Percentiles rank a stretch among this genome's conserved stretches.
These are phyloP conservation scores for Paralagenidium karlingii DNA, from an alignment of 352 stramenopile genomes.

Conservation along the genomic window DNA sequence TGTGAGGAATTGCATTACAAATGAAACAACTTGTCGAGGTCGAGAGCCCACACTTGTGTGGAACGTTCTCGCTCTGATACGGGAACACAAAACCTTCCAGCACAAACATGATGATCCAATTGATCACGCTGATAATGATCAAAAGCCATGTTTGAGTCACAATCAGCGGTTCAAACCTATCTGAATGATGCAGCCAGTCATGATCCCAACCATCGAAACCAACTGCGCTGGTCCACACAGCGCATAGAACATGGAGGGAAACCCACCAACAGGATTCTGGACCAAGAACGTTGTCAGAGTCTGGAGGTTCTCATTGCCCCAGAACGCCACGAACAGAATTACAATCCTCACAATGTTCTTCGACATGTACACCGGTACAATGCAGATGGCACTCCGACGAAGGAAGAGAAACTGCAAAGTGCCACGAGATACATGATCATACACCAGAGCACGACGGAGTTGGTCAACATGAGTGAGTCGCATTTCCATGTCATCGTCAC, in stretches of 20 bases:
- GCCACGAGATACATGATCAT: slow-evolving; percentile 6
- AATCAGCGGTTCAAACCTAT: slow-evolving; percentile 9
- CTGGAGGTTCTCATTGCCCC: slow-evolving; percentile 11
- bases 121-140: slow-evolving; percentile 7
- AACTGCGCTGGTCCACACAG: slow-evolving; percentile 7
- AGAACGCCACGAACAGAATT: slow-evolving; percentile 5
- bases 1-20: slow-evolving; percentile 3
- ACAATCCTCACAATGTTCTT: slow-evolving; percentile 6
- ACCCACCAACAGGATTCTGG: slow-evolving; percentile 7
- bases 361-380: slow-evolving; percentile 9
- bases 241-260: slow-evolving; percentile 4
- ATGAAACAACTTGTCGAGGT: slow-evolving; percentile 9
- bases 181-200: slow-evolving; percentile 9
- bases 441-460: slow-evolving; percentile 11
- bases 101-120: slow-evolving; percentile 10
- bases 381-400: slow-evolving; percentile 6
- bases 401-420: slow-evolving; percentile 8
- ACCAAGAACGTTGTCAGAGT: slow-evolving; percentile 11
- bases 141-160: slow-evolving; percentile 9
- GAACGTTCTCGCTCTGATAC: no score
- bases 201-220: slow-evolving; percentile 8
- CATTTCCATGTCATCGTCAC: slow-evolving; percentile 10
- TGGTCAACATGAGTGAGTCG: slow-evolving; percentile 11
- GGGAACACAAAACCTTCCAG: slow-evolving; percentile 9
- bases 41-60: slow-evolving; percentile 4